phyloP scores from a whole-genome alignment of 805 yeast species.

The Kodamaea kakaduensis region DNA sequence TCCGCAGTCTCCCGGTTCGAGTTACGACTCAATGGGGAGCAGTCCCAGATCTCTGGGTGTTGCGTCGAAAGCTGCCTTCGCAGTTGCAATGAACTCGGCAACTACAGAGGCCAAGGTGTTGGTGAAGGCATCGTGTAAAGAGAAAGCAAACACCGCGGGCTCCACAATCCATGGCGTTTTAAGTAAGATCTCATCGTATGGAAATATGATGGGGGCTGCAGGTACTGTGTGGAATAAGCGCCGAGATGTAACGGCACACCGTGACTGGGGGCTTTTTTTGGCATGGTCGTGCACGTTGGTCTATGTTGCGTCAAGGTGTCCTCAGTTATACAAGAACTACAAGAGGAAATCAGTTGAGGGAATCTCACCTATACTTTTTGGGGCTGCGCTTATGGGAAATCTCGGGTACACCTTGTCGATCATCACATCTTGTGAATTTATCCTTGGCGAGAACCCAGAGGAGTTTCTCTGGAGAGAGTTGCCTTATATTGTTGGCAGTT shows the following conservation, averaged over 20 bases:
- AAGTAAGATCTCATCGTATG: no score
- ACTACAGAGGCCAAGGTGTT: constrained; percentile 13
- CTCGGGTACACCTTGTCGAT: constrained; percentile 73
- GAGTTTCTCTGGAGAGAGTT: constrained; percentile 62
- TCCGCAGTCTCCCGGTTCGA: constrained; percentile 9
- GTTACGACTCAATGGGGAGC: constrained; percentile 13
- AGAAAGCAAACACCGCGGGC: background rate
- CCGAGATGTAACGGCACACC: background rate
- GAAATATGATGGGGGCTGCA: background rate
- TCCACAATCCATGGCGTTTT: no score
- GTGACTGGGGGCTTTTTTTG: constrained; percentile 22
- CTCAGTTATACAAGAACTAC: constrained; percentile 78
- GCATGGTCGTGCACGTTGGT: constrained; percentile 81
- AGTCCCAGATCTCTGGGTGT: constrained; percentile 7
- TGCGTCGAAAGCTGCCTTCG: constrained; percentile 9
- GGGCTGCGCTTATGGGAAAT: constrained; percentile 76
- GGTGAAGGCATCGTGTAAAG: background rate
- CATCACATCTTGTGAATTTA: constrained; percentile 55
- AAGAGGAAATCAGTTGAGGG: constrained; percentile 81
- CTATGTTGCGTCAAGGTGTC: constrained; percentile 75
- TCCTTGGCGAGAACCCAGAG: constrained; percentile 26
- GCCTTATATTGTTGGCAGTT: constrained; percentile 80
- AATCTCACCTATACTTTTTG: constrained; percentile 73
- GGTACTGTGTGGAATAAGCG: no score
- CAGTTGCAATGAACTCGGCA: constrained; percentile 14